A percentile compares a stretch with the other conserved stretches of the same genome.
These are phyloP conservation scores for Cudoniella acicularis DNA, from an alignment of 495 filamentous ascomycete genomes.

Conservation along the genomic window DNA sequence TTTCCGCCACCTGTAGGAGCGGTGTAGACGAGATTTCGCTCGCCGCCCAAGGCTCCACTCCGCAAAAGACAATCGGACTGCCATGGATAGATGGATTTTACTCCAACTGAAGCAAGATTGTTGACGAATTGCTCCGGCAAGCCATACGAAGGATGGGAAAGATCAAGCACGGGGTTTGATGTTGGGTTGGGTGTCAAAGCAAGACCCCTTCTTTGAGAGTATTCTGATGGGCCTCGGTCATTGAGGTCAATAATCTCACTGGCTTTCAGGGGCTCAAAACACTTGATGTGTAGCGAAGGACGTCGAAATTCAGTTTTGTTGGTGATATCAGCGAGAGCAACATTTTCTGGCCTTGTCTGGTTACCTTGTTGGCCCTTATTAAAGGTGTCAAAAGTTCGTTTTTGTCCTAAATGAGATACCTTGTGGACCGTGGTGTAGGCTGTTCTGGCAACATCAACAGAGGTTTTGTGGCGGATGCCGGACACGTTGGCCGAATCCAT, in stretches of 20 bases:
- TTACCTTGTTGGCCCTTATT: no score
- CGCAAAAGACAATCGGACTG: slow-evolving; percentile 74
- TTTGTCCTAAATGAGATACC: slow-evolving; percentile 38
- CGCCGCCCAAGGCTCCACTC: slow-evolving; percentile 60
- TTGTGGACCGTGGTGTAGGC: slow-evolving; percentile 35
- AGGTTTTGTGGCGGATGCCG: slow-evolving; percentile 37
- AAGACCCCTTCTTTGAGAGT: slow-evolving; percentile 41
- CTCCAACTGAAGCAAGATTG: slow-evolving; percentile 63
- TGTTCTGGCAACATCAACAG: slow-evolving; percentile 41
- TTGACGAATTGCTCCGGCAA: slow-evolving; percentile 56
- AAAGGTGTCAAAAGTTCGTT: slow-evolving; percentile 32
- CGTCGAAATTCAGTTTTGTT: slow-evolving; percentile 9
- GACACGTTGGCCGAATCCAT: slow-evolving; percentile 11
- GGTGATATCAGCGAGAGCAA: slow-evolving; percentile 3
- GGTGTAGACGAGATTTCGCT: slow-evolving; percentile 73
- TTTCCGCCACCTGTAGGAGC: slow-evolving; percentile 85
- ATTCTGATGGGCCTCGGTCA: slow-evolving; percentile 33
- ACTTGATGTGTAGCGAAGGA: slow-evolving; percentile 4
- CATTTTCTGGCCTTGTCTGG: neutral
- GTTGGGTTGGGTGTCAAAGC: slow-evolving; percentile 46
- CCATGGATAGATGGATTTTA: slow-evolving; percentile 74
- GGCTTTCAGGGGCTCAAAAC: slow-evolving; percentile 11
- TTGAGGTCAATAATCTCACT: slow-evolving; percentile 8
- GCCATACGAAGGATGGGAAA: slow-evolving; percentile 63
- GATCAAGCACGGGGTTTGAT: slow-evolving; percentile 56